These are phyloP conservation scores for Pythium oligandrum DNA, from an alignment of 352 stramenopile genomes.

Conservation along the genomic window DNA sequence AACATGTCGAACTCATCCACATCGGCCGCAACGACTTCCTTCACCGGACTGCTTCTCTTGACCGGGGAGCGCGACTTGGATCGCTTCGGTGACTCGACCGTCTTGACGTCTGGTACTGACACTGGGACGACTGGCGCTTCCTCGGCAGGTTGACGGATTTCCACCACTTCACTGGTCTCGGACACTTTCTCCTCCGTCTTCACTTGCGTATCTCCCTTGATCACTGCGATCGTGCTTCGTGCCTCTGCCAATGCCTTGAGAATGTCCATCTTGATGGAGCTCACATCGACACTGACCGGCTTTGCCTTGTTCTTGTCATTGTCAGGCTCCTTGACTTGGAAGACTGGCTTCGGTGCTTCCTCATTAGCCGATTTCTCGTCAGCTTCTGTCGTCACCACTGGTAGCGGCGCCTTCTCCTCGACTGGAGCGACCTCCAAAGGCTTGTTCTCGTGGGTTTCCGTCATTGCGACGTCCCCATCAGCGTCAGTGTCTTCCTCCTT, in stretches of 20 bases:
- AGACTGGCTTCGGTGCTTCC: too few relatives aligned
- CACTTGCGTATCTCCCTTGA: conserved; percentile 30
- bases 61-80: conserved; percentile 4
- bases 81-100: conserved; percentile 1
- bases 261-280: conserved; percentile 75
- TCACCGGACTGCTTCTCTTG: conserved; percentile 8
- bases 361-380: too few relatives aligned
- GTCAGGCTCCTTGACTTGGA: background rate
- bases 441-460: too few relatives aligned
- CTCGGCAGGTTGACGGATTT: too few relatives aligned
- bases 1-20: conserved; percentile 88
- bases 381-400: too few relatives aligned
- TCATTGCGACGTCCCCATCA: too few relatives aligned
- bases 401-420: too few relatives aligned
- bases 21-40: conserved; percentile 15
- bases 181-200: background rate
- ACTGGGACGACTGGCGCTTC: too few relatives aligned
- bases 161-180: too few relatives aligned
- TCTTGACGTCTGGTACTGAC: background rate
- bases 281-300: conserved; percentile 41
- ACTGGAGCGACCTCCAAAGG: too few relatives aligned
- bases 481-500: too few relatives aligned
- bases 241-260: conserved; percentile 74
- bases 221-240: conserved; percentile 65
- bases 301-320: background rate